These are phyloP conservation scores for Botryosphaeria dothidea DNA, from an alignment of 2,329 filamentous ascomycete species.

Conservation along the genomic window DNA sequence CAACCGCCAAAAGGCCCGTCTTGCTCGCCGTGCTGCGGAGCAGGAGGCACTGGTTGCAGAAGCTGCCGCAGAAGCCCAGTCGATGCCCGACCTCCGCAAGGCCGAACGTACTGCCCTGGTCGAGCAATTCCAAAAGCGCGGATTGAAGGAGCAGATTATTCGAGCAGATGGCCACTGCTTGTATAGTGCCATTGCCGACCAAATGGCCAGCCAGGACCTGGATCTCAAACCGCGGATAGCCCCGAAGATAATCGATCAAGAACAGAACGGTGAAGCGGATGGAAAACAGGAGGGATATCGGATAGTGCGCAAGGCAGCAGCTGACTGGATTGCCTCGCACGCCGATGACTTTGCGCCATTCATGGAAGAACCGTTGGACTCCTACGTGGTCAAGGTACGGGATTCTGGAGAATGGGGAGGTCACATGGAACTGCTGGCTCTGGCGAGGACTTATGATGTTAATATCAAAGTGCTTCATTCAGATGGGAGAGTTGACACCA, in stretches of 20 bases:
- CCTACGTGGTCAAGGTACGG: slow-evolving; percentile 74
- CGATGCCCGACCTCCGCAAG: slow-evolving; percentile 40
- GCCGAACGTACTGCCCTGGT: slow-evolving; percentile 61
- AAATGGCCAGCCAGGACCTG: slow-evolving; percentile 58
- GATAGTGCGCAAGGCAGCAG: slow-evolving; percentile 68
- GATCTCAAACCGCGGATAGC: slow-evolving; percentile 37
- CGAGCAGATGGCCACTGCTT: slow-evolving; percentile 91
- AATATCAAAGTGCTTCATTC: slow-evolving; percentile 82
- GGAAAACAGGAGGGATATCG: slow-evolving; percentile 54
- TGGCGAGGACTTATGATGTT: slow-evolving; percentile 77
- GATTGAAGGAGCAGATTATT: slow-evolving; percentile 75
- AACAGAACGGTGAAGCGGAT: slow-evolving; percentile 20
- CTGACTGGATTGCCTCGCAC: slow-evolving; percentile 73
- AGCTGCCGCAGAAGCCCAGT: slow-evolving; percentile 72
- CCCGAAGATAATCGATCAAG: slow-evolving; percentile 25
- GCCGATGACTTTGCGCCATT: slow-evolving; percentile 83
- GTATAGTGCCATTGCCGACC: slow-evolving; percentile 88
- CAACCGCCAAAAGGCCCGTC: slow-evolving; percentile 86
- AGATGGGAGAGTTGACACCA: slow-evolving; percentile 76
- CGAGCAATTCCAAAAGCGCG: slow-evolving; percentile 62
- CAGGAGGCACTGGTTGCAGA: slow-evolving; percentile 67
- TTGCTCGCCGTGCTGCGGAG: slow-evolving; percentile 86
- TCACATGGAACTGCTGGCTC: slow-evolving; percentile 82
- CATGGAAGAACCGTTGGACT: slow-evolving; percentile 74
- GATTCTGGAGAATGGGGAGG: slow-evolving; percentile 96